Percentiles rank a stretch among this genome's conserved stretches.
Conservation (phyloP, 2,329 filamentous ascomycete species). For the Ophiognomonia clavigignenti-juglandacearum region DNA sequence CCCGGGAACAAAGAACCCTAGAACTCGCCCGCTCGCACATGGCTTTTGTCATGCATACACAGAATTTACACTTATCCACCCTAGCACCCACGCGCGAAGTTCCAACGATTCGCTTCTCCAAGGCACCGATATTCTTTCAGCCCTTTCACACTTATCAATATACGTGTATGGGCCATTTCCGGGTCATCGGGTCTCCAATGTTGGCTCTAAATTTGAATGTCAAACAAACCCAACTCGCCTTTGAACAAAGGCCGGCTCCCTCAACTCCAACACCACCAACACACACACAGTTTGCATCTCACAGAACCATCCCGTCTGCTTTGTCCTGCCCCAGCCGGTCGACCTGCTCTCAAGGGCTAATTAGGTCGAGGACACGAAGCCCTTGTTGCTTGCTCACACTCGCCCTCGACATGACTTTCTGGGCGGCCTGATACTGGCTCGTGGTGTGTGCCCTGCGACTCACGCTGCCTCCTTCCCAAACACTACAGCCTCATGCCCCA, state of each 20-base stretch:
- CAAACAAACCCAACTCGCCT: not conserved
- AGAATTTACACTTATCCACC: conserved; percentile 1
- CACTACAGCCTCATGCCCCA: conserved; percentile 12
- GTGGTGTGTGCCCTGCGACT: conserved; percentile 12
- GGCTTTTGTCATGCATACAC: conserved; percentile 2
- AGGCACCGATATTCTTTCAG: not conserved
- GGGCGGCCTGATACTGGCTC: conserved; percentile 12
- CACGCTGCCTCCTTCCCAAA: conserved; percentile 5
- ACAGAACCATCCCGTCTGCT: conserved; percentile 3
- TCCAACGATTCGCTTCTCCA: not conserved
- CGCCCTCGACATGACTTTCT: conserved; percentile 8
- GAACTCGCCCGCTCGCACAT: no score
- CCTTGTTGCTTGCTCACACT: conserved; percentile 7
- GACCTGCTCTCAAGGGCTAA: not conserved
- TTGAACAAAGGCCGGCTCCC: not conserved
- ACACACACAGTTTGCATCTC: not conserved
- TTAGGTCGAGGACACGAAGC: not conserved
- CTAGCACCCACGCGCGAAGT: not conserved
- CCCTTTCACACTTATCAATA: no score
- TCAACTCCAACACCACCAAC: not conserved
- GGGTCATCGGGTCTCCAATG: not conserved
- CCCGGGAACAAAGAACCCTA: no score
- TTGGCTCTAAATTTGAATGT: not conserved
- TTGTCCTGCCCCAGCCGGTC: not conserved
- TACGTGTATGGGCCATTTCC: not conserved